phyloP scores from a whole-genome alignment of 75 land plant genomes.

The Gnetum montanum region DNA sequence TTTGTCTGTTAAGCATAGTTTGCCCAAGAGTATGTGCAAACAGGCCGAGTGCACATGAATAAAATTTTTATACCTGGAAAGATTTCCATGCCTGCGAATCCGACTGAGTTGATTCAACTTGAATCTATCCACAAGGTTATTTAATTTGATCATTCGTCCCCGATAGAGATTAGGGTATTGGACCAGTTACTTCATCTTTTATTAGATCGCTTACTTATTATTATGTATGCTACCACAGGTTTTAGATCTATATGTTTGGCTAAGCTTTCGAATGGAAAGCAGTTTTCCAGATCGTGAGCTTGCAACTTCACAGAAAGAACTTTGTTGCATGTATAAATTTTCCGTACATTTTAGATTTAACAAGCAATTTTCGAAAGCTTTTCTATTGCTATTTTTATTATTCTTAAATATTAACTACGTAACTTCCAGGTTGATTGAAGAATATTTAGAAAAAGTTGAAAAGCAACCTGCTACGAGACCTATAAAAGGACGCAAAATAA shows the following conservation, averaged over 20 bases:
- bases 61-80: conserved; percentile 64
- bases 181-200: too few relatives aligned
- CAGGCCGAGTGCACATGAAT: conserved; percentile 41
- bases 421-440: conserved; percentile 48
- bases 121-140: conserved; percentile 84
- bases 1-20: too few relatives aligned
- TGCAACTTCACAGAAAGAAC: conserved; percentile 65
- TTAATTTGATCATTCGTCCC: too few relatives aligned
- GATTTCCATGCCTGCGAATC: conserved; percentile 48
- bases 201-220: too few relatives aligned
- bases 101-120: conserved; percentile 42
- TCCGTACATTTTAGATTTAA: conserved; percentile 1
- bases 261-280: conserved; percentile 66
- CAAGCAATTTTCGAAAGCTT: background rate
- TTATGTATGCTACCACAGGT: conserved; percentile 35
- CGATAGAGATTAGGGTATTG: too few relatives aligned
- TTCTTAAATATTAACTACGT: too few relatives aligned
- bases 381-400: background rate
- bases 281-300: conserved; percentile 61
- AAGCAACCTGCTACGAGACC: too few relatives aligned
- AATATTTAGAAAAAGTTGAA: conserved; percentile 38
- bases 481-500: conserved; percentile 14
- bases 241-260: conserved; percentile 75
- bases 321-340: conserved; percentile 58
- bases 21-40: conserved; percentile 55